Conservation (phyloP, 2,329 filamentous ascomycete genomes). For the Fusarium sublunatum region DNA sequence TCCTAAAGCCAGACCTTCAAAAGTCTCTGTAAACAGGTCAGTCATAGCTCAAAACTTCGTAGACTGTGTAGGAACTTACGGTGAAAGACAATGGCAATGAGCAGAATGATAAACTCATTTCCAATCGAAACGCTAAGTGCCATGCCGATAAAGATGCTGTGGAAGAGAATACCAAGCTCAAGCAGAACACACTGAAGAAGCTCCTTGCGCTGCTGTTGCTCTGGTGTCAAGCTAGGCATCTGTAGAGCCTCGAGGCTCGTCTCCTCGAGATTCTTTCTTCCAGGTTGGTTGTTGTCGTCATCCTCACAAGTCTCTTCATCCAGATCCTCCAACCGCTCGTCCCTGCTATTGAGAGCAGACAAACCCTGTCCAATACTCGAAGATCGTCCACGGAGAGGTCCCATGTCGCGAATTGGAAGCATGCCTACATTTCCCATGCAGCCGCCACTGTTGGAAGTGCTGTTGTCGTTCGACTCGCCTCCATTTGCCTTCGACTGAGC, state of each 20-base stretch:
- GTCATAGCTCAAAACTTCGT: background rate
- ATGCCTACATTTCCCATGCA: conserved; percentile 45
- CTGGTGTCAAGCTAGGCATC: conserved; percentile 51
- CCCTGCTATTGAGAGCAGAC: conserved; percentile 46
- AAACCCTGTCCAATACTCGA: conserved; percentile 51
- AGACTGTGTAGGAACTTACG: conserved; percentile 50
- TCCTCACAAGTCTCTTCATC: conserved; percentile 32
- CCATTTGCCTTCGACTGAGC: conserved; percentile 3
- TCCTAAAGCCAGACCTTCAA: conserved; percentile 70
- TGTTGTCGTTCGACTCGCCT: background rate
- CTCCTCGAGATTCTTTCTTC: conserved; percentile 40
- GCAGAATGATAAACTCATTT: conserved; percentile 79
- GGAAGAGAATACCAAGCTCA: conserved; percentile 75
- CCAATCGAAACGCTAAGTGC: conserved; percentile 82
- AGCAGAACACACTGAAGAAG: conserved; percentile 81
- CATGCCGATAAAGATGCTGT: conserved; percentile 85
- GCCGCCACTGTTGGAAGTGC: conserved; percentile 27
- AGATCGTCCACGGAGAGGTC: conserved; percentile 49
- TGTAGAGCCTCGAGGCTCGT: conserved; percentile 42
- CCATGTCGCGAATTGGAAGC: conserved; percentile 50
- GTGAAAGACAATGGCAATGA: conserved; percentile 83
- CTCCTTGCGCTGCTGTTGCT: conserved; percentile 71
- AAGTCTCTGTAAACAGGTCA: conserved; percentile 53
- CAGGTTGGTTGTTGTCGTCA: conserved; percentile 19
- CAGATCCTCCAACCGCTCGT: conserved; percentile 27